Percentiles rank a stretch among this genome's conserved stretches.
These are phyloP conservation scores for Sarocladium strictum DNA, from an alignment of 2,329 filamentous ascomycete genomes.

Conservation along the genomic window DNA sequence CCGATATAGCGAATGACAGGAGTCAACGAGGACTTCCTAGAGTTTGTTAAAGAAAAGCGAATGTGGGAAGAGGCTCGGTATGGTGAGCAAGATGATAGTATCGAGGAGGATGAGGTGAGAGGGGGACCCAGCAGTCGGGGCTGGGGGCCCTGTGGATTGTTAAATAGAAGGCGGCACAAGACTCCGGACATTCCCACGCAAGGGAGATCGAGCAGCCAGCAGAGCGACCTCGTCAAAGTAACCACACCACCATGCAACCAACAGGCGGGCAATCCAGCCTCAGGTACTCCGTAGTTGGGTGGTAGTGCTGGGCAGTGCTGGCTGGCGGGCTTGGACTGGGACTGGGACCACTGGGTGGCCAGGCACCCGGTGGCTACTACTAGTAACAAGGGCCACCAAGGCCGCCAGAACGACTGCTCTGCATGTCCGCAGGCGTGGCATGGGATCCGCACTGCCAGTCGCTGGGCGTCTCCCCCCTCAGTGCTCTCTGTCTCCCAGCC, in stretches of 20 bases:
- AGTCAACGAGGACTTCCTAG: constrained; percentile 69
- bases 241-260: constrained; percentile 8
- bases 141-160: constrained; percentile 6
- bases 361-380: background rate
- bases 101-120: background rate
- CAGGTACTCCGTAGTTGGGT: background rate
- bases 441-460: constrained; percentile 4
- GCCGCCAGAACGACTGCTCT: background rate
- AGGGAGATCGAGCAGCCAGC: background rate
- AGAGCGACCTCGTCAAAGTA: background rate
- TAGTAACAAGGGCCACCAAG: background rate
- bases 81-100: background rate
- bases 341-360: background rate
- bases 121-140: background rate
- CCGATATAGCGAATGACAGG: constrained; percentile 66
- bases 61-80: constrained; percentile 26
- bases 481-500: background rate
- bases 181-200: background rate
- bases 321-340: constrained; percentile 4
- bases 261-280: constrained; percentile 5
- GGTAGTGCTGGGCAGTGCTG: constrained; percentile 1
- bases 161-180: constrained; percentile 5
- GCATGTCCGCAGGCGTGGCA: background rate
- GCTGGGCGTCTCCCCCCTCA: background rate
- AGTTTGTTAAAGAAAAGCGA: constrained; percentile 38